Percentiles rank a stretch among this genome's conserved stretches.
phyloP scores from a whole-genome alignment of 495 filamentous ascomycete genomes.

The Annulohypoxylon bovei region DNA sequence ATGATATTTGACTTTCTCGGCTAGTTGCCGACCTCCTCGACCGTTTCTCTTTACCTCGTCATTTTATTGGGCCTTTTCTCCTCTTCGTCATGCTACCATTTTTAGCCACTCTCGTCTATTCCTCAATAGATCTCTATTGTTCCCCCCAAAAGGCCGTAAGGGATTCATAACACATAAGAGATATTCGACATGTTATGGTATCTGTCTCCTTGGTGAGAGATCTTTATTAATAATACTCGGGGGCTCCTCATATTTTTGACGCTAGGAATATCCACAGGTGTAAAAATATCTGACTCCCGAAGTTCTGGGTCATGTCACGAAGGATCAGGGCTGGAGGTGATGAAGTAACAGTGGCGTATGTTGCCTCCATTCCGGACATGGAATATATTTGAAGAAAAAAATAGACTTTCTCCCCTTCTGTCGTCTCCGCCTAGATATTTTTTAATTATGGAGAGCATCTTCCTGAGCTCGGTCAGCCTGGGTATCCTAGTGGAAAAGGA shows the following conservation, averaged over 20 bases:
- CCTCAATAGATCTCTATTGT: background rate
- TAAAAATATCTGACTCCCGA: slow-evolving; percentile 4
- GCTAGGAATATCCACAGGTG: background rate
- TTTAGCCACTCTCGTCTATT: slow-evolving; percentile 3
- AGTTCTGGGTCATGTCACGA: slow-evolving; percentile 28
- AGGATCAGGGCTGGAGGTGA: slow-evolving; percentile 4
- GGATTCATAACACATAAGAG: background rate
- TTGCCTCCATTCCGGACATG: slow-evolving; percentile 32
- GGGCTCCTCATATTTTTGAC: background rate
- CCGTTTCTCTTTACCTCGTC: slow-evolving; percentile 7
- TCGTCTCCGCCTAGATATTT: slow-evolving; percentile 21
- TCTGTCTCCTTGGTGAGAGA: background rate
- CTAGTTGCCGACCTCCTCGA: slow-evolving; percentile 12
- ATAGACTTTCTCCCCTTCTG: slow-evolving; percentile 33
- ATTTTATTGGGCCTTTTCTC: slow-evolving; percentile 24
- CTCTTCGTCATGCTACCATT: background rate
- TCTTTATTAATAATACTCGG: background rate
- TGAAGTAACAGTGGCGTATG: slow-evolving; percentile 28
- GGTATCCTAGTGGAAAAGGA: slow-evolving; percentile 41
- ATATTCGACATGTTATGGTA: background rate
- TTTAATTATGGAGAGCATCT: slow-evolving; percentile 38
- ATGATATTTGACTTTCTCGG: slow-evolving; percentile 29
- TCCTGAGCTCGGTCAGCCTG: slow-evolving; percentile 22
- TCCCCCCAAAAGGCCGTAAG: background rate
- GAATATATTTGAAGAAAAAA: slow-evolving; percentile 23